Conservation (phyloP, 1,284 basidiomycete species). For the Sporisorium sorghi region DNA sequence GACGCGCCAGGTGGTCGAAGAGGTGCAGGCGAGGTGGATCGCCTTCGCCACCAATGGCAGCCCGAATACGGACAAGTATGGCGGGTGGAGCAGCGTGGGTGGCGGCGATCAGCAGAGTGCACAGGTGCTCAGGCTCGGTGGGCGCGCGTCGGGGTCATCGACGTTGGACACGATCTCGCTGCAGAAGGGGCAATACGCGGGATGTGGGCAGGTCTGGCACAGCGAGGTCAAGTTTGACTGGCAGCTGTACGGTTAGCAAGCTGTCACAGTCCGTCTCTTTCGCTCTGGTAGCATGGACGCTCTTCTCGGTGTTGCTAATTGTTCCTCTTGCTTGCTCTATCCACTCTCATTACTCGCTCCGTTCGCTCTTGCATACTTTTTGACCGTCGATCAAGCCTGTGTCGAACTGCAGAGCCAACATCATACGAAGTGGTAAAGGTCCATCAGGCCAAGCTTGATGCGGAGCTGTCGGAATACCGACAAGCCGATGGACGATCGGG, state of each 20-base stretch:
- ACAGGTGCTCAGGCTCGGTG: conserved; percentile 42
- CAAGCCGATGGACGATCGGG: not conserved
- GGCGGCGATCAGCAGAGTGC: conserved; percentile 6
- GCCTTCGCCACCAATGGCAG: conserved; percentile 42
- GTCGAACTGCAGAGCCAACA: too few species aligned
- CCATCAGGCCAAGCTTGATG: not conserved
- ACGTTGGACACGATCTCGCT: conserved; percentile 22
- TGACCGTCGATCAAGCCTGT: too few species aligned
- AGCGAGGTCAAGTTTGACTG: conserved; percentile 53
- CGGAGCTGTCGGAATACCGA: not conserved
- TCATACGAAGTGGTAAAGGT: too few species aligned
- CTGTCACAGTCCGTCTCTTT: not conserved
- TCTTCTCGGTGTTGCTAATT: too few species aligned
- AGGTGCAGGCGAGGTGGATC: conserved; percentile 52
- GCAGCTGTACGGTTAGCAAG: conserved; percentile 56
- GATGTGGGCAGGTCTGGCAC: conserved; percentile 46
- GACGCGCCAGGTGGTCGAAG: conserved; percentile 8
- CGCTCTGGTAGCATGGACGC: too few species aligned
- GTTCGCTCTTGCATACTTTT: too few species aligned
- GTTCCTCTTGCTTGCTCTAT: too few species aligned
- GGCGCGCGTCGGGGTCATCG: conserved; percentile 5
- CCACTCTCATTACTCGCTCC: too few species aligned
- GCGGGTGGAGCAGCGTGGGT: conserved; percentile 28
- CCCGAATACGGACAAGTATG: conserved; percentile 38
- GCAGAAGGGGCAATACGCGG: conserved; percentile 28